Evolutionary conservation across 441 rosid species (phyloP), one percentile per base, ranked within the genome.

Genomic region (Brassica hybrid): DNA sequence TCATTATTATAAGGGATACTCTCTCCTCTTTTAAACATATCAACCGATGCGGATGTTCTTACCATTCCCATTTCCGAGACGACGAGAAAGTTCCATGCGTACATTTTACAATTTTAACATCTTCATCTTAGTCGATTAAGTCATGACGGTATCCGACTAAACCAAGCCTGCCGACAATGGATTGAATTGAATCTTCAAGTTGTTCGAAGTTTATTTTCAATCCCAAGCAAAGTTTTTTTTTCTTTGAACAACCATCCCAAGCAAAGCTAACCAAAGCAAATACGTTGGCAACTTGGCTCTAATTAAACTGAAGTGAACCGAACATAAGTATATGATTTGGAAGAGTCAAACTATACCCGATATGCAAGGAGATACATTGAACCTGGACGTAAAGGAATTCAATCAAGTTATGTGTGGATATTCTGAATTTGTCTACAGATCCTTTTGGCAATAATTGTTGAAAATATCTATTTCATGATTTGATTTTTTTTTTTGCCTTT

Each of bases 301-400:
- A n/a, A n/a, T 25, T 57, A 13, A 67, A 30, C 68, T 25, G 62
- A 75, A 58, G 21, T 30, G 62, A 38, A n/a, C n/a, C n/a, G n/a
- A 57, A 54, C 70, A 9, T 12, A 14, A 60, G 13, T 3, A 61
- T n/a, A 36, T 34, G 48, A 50, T 60, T 32, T 34, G n/a, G 13
- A 68, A 61, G 52, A 60, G 7, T n/a, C 11, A 66, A 27, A 48
- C 7, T 57, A 43, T 59, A 62, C 43, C 43, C 69, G 74, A 48
- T 5, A 54, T 23, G 43, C 63, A 38, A 54, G 3, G 4, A 54
- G 72, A 71, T 71, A 65, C 67, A 71, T 77, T 77, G 80, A 77
- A 77, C 76, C 67, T 77, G n/a, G 80, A 77, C 76, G 17, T n/a
- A 6, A 17, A 71, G 54, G 48, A 57, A 9, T 27, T 57, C 27